Conservation (phyloP, 108 stramenopile species). For the Aureococcus anophagefferens region DNA sequence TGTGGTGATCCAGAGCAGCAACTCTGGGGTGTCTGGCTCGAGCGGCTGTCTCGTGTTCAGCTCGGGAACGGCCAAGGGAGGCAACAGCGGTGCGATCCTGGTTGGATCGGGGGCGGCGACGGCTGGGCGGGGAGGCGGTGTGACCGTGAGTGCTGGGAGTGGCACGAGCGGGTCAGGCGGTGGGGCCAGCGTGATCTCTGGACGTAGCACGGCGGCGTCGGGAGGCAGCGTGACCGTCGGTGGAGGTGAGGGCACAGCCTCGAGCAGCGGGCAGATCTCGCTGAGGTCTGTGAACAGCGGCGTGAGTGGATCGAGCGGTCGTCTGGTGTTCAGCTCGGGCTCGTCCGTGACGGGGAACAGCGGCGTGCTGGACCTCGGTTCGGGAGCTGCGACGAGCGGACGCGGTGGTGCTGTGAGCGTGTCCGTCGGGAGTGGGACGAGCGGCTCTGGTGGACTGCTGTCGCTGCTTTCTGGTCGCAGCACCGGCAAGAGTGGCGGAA, state of each 20-base stretch:
- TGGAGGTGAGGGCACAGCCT: neutral
- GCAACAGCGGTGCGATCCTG: neutral
- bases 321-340: neutral
- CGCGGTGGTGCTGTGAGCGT: neutral
- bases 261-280: neutral
- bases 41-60: neutral
- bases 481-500: neutral
- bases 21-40: neutral
- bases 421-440: constrained; percentile 2
- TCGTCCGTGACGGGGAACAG: neutral
- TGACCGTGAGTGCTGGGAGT: neutral
- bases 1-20: neutral
- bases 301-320: neutral
- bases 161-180: neutral
- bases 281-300: neutral
- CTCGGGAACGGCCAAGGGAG: neutral
- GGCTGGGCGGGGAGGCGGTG: neutral
- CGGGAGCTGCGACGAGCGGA: neutral
- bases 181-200: neutral
- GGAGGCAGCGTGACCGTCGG: neutral
- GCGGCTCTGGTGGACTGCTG: neutral
- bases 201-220: neutral
- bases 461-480: neutral
- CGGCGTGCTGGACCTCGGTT: neutral
- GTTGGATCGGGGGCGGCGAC: neutral